Percentiles rank a stretch among this genome's conserved stretches.
These are phyloP conservation scores for Globisporangium mamillatum DNA, from an alignment of 352 stramenopile genomes.

Conservation along the genomic window DNA sequence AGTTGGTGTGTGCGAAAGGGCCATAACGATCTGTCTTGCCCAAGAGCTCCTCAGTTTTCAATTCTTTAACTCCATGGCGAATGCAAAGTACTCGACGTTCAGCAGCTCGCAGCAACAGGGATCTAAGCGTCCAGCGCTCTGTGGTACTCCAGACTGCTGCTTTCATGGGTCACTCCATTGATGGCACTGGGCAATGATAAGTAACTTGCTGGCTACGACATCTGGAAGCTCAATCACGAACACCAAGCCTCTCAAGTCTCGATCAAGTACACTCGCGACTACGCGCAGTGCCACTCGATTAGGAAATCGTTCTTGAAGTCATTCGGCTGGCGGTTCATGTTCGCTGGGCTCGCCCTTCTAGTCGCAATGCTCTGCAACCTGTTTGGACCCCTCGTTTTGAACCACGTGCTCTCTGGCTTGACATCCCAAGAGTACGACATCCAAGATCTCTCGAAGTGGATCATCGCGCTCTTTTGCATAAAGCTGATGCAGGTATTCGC, in stretches of 20 bases:
- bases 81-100: neutral
- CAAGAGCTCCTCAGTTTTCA: conserved; percentile 4
- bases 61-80: neutral
- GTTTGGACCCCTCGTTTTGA: conserved; percentile 49
- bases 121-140: neutral
- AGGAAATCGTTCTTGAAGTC: conserved; percentile 25
- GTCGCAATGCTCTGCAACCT: conserved; percentile 50
- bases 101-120: neutral
- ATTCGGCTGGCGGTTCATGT: conserved; percentile 33
- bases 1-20: neutral
- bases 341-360: conserved; percentile 43
- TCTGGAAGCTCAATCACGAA: conserved; percentile 35
- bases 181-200: conserved; percentile 42
- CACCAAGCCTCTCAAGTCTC: conserved; percentile 29
- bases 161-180: conserved; percentile 52
- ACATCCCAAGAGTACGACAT: conserved; percentile 24
- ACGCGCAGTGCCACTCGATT: conserved; percentile 29
- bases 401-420: conserved; percentile 37
- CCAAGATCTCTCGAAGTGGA: conserved; percentile 26
- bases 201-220: conserved; percentile 40
- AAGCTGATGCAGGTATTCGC: conserved; percentile 57
- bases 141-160: conserved; percentile 33
- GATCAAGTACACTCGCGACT: conserved; percentile 25
- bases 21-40: neutral
- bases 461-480: conserved; percentile 39